A percentile compares a stretch with the other conserved stretches of the same genome.
These are phyloP conservation scores for Pseudocercospora ulei DNA, from an alignment of 2,329 filamentous ascomycete species.

Conservation along the genomic window DNA sequence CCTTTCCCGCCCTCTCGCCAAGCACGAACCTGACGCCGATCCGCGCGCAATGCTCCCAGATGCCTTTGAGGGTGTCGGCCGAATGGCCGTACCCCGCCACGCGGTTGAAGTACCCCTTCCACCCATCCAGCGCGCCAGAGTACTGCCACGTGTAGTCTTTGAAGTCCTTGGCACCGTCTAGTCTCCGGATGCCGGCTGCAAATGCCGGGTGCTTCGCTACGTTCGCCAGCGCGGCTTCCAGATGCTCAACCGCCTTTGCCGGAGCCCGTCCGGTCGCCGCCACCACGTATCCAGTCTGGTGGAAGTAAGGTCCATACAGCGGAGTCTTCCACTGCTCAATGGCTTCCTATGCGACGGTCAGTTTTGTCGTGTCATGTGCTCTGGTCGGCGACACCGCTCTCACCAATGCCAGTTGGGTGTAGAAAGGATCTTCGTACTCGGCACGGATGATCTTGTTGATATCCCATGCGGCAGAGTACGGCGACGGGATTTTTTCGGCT, in stretches of 20 bases:
- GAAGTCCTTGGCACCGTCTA: conserved; percentile 38
- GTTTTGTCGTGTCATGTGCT: no score
- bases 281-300: conserved; percentile 46
- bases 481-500: conserved; percentile 41
- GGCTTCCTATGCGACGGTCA: conserved; percentile 35
- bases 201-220: conserved; percentile 38
- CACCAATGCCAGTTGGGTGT: conserved; percentile 57
- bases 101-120: conserved; percentile 51
- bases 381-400: conserved; percentile 13
- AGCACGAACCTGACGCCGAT: conserved; percentile 40
- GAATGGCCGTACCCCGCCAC: conserved; percentile 51
- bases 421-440: conserved; percentile 70
- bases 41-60: conserved; percentile 39
- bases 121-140: conserved; percentile 43
- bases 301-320: conserved; percentile 47
- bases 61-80: conserved; percentile 43
- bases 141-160: conserved; percentile 43
- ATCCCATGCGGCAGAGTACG: conserved; percentile 38
- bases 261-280: conserved; percentile 44
- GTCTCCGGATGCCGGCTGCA: conserved; percentile 35
- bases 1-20: conserved; percentile 36
- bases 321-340: conserved; percentile 47
- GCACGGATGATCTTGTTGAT: conserved; percentile 46
- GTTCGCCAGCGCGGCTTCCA: conserved; percentile 39
- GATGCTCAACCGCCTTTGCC: conserved; percentile 41